phyloP scores from a whole-genome alignment of 805 yeast species.

The Saccharomycopsis olivae region DNA sequence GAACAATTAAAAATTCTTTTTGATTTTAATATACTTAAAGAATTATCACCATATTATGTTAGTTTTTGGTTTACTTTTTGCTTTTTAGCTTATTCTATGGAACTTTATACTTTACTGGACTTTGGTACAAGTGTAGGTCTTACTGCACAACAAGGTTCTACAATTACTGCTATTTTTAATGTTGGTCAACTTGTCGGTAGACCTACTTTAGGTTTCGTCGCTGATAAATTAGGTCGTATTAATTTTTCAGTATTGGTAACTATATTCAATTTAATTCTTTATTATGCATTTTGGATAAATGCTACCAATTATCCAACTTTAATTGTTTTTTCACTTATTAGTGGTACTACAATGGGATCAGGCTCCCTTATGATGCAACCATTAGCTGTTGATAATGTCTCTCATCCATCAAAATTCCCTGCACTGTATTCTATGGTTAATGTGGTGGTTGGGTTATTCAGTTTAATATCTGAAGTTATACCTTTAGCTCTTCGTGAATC shows the following conservation, averaged over 20 bases:
- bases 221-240: constrained; percentile 37
- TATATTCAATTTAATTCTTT: constrained; percentile 23
- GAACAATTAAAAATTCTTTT: constrained; percentile 27
- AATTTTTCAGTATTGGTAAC: constrained; percentile 30
- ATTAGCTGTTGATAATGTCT: constrained; percentile 23
- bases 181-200: constrained; percentile 40
- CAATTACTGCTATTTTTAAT: constrained; percentile 36
- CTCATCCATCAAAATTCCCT: constrained; percentile 22
- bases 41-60: constrained; percentile 27
- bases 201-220: constrained; percentile 35
- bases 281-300: constrained; percentile 40
- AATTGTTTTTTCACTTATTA: constrained; percentile 31
- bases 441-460: constrained; percentile 23
- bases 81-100: constrained; percentile 32
- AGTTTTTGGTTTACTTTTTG: constrained; percentile 30
- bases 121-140: constrained; percentile 40
- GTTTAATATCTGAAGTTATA: constrained; percentile 24
- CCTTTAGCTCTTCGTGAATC: constrained; percentile 22
- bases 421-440: constrained; percentile 24
- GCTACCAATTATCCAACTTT: constrained; percentile 31
- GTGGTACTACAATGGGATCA: constrained; percentile 38
- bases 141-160: constrained; percentile 33
- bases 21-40: constrained; percentile 23
- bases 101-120: constrained; percentile 37
- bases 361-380: constrained; percentile 26